Evolutionary conservation across 495 filamentous ascomycete species (phyloP), one percentile per base, ranked within the genome.

Genomic region (Aspergillus saccharolyticus): DNA sequence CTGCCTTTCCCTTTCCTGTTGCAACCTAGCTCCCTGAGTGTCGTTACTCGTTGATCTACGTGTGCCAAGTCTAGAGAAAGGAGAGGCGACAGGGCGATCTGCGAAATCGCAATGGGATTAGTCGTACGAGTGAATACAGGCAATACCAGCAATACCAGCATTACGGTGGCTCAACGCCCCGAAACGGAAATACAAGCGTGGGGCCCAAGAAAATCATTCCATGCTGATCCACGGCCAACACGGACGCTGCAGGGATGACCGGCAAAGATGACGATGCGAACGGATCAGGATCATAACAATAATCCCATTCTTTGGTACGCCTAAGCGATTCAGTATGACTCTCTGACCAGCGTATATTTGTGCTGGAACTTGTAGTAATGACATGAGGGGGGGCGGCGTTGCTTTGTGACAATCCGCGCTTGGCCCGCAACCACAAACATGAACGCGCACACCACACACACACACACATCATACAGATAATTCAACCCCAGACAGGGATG

Each of bases 191-290:
- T 33, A 52, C 47, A 48, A 56, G 55, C 45, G 55, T 55, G 56
- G 62, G 58, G 62, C 55, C 62, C 30, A 30, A 43, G 53, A 56
- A 53, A 53, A 42, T 55, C 33, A 53, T 45, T 44, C 51, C 52
- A 28, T 28, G 47, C 33, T 50, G 59, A 62, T 62, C 52, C 46
- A 48, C 58, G 52, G 57, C 55, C 62, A 57, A 60, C 63, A 65
- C 63, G 63, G 63, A 60, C 63, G 52, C 63, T 65, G 59, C 59
- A 58, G 59, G 44, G 44, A 44, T 55, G 25, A 19, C 25, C 17
- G 15, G 46, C 48, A 45, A 49, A 20, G 43, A 33, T 47, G 47
- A 50, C 47, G 47, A 50, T 50, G 47, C 44, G 33, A 12, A 30
- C 22, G 22, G 22, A 17, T 17, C 22, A 16, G 7, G 33, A 39